Evolutionary conservation across 495 filamentous ascomycete species (phyloP), one percentile per base, ranked within the genome.

Genomic region (Aspergillus coremiiformis): DNA sequence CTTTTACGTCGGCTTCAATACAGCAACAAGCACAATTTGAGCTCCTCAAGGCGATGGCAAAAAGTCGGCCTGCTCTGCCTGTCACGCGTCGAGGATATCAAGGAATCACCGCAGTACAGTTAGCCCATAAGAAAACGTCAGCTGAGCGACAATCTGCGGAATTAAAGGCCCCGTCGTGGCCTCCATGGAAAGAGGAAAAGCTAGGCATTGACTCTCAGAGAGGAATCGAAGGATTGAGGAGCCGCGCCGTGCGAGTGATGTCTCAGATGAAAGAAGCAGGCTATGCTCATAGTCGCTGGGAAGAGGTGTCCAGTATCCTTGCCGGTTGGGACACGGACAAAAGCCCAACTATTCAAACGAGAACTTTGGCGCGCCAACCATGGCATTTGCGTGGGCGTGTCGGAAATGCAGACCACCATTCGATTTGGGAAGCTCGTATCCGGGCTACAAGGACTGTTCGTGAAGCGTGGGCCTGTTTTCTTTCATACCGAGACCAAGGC

Each of bases 391-490:
- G 41, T 20, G 53, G 55, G 15, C 49, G 39, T 24, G 39, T 50
- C 15, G 53, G 53, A 23, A 32, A 58, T 15, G 48, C 47, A 4
- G 44, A 61, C 17, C 50, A 69, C 35, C 45, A 52, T 0, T 33
- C 57, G 17, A 55, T 79, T 2, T 89, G 85, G 85, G 74, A 69
- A 26, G 81, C 78, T 10, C 76, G 84, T 8, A 78, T 88, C 32
- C 67, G 73, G 26, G 75, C 84, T 10, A 89, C 85, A 6, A 71
- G 85, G 17, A 89, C 85, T 2, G 62, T 81, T 19, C 74, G 83
- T 32, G 85, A 89, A 68, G 86, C 85, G 10, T 89, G 86, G 86
- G 78, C 76, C 14, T 80, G 79, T 50, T 89, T 87, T 60, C 59
- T 83, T 8, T 72, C 78, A 0, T 82, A 71, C 41, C 70, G 78